These are phyloP conservation scores for Suhomyces chickasaworum DNA, from an alignment of 1,139 yeast genomes.

Conservation along the genomic window DNA sequence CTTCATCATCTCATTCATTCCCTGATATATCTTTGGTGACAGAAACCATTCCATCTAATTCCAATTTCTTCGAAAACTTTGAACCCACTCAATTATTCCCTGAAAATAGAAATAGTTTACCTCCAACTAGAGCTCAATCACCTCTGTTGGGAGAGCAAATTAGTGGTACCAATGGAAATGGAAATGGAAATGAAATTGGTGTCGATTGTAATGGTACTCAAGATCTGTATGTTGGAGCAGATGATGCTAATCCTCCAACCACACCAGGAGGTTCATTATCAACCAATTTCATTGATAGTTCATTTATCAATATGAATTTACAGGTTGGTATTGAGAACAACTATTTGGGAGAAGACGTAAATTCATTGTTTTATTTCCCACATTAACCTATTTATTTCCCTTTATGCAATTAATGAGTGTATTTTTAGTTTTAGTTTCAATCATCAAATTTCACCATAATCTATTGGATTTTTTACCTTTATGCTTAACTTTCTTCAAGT, in stretches of 20 bases:
- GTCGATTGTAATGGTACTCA: constrained; percentile 10
- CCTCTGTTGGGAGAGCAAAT: constrained; percentile 20
- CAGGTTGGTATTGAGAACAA: constrained; percentile 41
- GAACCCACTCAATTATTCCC: constrained; percentile 56
- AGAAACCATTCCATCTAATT: constrained; percentile 43
- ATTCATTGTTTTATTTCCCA: constrained; percentile 34
- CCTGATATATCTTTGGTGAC: constrained; percentile 52
- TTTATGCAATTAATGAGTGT: constrained; percentile 4
- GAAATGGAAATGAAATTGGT: constrained; percentile 2
- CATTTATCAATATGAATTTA: constrained; percentile 49
- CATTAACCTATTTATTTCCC: constrained; percentile 9
- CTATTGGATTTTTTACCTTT: constrained; percentile 13
- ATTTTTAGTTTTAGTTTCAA: constrained; percentile 3
- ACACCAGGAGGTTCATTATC: constrained; percentile 38
- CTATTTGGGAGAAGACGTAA: constrained; percentile 37
- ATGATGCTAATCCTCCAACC: constrained; percentile 21
- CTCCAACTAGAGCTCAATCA: constrained; percentile 44
- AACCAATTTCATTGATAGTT: constrained; percentile 48
- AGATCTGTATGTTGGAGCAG: constrained; percentile 9
- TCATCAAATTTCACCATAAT: constrained; percentile 11
- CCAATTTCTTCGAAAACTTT: constrained; percentile 47
- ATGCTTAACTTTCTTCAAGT: constrained; percentile 29
- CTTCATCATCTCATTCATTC: constrained; percentile 43
- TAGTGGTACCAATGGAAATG: constrained; percentile 8
- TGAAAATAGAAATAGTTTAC: constrained; percentile 34